Percentiles rank a stretch among this genome's conserved stretches.
phyloP scores from a whole-genome alignment of 2,329 filamentous ascomycete species.

The Paramyrothecium roridum region DNA sequence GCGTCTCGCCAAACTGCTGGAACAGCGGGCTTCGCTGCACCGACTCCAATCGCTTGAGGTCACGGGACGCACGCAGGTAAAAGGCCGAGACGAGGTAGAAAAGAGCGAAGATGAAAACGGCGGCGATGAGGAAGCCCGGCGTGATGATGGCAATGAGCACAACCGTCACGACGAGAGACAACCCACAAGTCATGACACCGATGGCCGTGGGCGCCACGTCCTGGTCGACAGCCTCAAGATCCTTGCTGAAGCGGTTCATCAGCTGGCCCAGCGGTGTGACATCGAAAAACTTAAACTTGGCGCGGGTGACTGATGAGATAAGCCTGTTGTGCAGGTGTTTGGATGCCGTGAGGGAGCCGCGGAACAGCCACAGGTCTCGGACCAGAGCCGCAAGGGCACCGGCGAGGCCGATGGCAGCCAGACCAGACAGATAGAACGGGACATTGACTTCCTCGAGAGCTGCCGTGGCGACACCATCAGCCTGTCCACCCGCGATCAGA shows the following conservation, averaged over 20 bases:
- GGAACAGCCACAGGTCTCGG: slow-evolving; percentile 86
- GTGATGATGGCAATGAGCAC: slow-evolving; percentile 85
- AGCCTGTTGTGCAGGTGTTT: slow-evolving; percentile 77
- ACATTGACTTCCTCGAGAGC: slow-evolving; percentile 64
- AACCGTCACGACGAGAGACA: slow-evolving; percentile 78
- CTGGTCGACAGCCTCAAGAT: slow-evolving; percentile 91
- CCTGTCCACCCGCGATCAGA: slow-evolving; percentile 21
- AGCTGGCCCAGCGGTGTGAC: slow-evolving; percentile 92
- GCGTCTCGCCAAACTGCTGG: slow-evolving; percentile 95
- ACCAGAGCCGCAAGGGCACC: slow-evolving; percentile 80
- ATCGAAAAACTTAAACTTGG: slow-evolving; percentile 97
- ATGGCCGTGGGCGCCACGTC: slow-evolving; percentile 93
- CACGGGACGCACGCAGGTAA: slow-evolving; percentile 89
- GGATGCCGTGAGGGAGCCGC: slow-evolving; percentile 85
- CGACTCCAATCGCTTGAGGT: slow-evolving; percentile 92
- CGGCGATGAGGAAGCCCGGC: slow-evolving; percentile 85
- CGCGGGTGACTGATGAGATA: slow-evolving; percentile 76
- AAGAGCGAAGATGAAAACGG: slow-evolving; percentile 75
- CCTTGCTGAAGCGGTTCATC: slow-evolving; percentile 98
- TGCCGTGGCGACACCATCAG: slow-evolving; percentile 16
- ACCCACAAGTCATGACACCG: slow-evolving; percentile 61
- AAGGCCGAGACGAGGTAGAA: slow-evolving; percentile 83
- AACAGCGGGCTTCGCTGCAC: slow-evolving; percentile 92
- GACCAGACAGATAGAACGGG: slow-evolving; percentile 78
- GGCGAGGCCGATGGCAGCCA: slow-evolving; percentile 73